Percentiles rank a stretch among this genome's conserved stretches.
phyloP scores from a whole-genome alignment of 1,139 yeast species.

The Citeromyces siamensis region DNA sequence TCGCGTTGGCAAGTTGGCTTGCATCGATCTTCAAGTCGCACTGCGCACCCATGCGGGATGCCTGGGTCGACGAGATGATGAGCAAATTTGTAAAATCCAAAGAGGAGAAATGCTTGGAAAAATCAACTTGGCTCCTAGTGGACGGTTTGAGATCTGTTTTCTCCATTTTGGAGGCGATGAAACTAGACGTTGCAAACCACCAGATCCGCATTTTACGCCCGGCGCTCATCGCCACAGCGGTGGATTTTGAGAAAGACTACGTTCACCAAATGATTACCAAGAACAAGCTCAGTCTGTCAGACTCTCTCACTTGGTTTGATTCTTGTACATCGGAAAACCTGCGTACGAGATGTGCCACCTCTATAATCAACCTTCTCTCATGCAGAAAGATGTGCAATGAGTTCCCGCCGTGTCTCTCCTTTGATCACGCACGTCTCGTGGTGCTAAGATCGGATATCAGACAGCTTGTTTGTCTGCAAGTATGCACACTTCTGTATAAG shows the following conservation, averaged over 20 bases:
- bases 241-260: conserved; percentile 86
- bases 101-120: conserved; percentile 16
- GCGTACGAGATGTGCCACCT: conserved; percentile 28
- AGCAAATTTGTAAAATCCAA: conserved; percentile 54
- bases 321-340: conserved; percentile 9
- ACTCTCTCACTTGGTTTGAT: conserved; percentile 64
- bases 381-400: conserved; percentile 76
- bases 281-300: conserved; percentile 52
- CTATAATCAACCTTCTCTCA: conserved; percentile 50
- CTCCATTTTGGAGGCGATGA: conserved; percentile 90
- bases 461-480: conserved; percentile 69
- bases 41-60: conserved; percentile 94
- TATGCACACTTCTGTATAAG: conserved; percentile 62
- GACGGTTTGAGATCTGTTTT: conserved; percentile 73
- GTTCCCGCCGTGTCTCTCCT: conserved; percentile 78
- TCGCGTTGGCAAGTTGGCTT: conserved; percentile 58
- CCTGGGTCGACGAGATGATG: conserved; percentile 81
- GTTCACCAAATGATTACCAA: conserved; percentile 59
- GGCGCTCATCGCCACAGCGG: conserved; percentile 75
- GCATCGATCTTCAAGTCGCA: conserved; percentile 63
- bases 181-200: conserved; percentile 89
- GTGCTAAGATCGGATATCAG: conserved; percentile 76
- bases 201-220: conserved; percentile 83
- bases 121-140: conserved; percentile 44
- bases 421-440: conserved; percentile 74